A percentile compares a stretch with the other conserved stretches of the same genome.
phyloP scores from a whole-genome alignment of 2,329 filamentous ascomycete species.

The Apiospora rasikravindrae region DNA sequence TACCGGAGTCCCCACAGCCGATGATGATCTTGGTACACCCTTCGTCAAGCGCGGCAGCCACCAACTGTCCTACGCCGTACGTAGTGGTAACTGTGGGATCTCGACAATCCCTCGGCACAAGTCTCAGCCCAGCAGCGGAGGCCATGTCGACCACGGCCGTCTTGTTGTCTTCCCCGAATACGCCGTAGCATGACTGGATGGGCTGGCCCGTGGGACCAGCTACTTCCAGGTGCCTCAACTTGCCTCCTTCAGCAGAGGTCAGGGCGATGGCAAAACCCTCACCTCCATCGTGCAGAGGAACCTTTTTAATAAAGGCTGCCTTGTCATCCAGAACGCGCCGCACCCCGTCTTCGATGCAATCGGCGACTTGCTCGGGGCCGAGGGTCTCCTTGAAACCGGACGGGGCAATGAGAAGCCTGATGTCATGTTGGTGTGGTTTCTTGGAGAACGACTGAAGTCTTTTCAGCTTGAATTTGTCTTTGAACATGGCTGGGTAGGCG shows the following conservation, averaged over 20 bases:
- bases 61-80: conserved; percentile 56
- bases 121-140: conserved; percentile 55
- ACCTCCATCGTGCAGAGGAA: conserved; percentile 58
- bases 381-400: conserved; percentile 61
- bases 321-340: conserved; percentile 49
- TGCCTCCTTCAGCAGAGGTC: conserved; percentile 48
- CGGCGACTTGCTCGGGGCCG: conserved; percentile 51
- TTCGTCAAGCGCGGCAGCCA: conserved; percentile 50
- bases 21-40: conserved; percentile 53
- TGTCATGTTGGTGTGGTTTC: background rate
- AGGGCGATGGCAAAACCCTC: conserved; percentile 56
- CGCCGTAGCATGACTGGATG: conserved; percentile 52
- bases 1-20: conserved; percentile 60
- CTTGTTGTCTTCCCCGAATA: conserved; percentile 40
- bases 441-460: background rate
- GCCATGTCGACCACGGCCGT: conserved; percentile 60
- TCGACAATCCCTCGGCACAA: conserved; percentile 50
- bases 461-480: background rate
- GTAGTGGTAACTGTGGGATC: conserved; percentile 56
- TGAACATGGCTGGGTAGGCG: background rate
- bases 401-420: conserved; percentile 52
- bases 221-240: conserved; percentile 43
- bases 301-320: conserved; percentile 45
- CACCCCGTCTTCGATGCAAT: conserved; percentile 56
- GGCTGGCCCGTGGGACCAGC: conserved; percentile 49